Base-by-base conservation (phyloP, 257 asterid genomes). In the Solanum rostratum region DNA sequence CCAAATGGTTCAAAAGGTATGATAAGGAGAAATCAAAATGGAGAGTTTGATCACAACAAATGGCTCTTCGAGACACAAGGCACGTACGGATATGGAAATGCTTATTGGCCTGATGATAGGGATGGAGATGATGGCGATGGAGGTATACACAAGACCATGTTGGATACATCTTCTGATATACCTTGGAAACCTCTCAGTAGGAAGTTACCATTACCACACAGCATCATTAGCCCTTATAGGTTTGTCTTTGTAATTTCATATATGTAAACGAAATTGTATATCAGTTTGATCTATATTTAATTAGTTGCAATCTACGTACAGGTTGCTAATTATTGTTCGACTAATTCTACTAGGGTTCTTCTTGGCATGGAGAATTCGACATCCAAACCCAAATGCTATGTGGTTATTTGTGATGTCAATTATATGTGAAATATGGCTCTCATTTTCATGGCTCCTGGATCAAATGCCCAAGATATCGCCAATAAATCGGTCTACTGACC, bases 101-200 rank as follows among this genome's bases (percentile, higher is more conserved):
- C 98, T 11, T 95, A 95, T 62, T 93, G 98, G 97, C 98, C 98
- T 10, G 96, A 92, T 4, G 96, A 91, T 18, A 60, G 22, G 24
- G 89, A 86, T 68, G 96, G 92, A n/a, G 95, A 88, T 7, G 92
- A 83, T 0, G 93, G 89, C 7, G 92, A 88, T 60, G 89, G 89
- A 49, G 91, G 94, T 69, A 81, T 85, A 82, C 88, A 84, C 2
- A 84, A 80, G 7, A 89, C 91, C 73, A 69, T 87, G 85, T 16
- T 91, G 20, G 97, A 95, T n/a, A n/a, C 93, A 19, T 83, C 92
- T 0, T 92, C 92, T 0, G 98, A 95, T 83, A 93, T 86, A 89
- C 98, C 98, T 1, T 95, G 98, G 97, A 93, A 85, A 87, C 98
- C 98, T 12, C 94, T 95, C 27, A 93, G 96, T 69, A 94, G 97